These are phyloP conservation scores for Breynia disticha DNA, from an alignment of 441 rosid species.

Conservation along the genomic window DNA sequence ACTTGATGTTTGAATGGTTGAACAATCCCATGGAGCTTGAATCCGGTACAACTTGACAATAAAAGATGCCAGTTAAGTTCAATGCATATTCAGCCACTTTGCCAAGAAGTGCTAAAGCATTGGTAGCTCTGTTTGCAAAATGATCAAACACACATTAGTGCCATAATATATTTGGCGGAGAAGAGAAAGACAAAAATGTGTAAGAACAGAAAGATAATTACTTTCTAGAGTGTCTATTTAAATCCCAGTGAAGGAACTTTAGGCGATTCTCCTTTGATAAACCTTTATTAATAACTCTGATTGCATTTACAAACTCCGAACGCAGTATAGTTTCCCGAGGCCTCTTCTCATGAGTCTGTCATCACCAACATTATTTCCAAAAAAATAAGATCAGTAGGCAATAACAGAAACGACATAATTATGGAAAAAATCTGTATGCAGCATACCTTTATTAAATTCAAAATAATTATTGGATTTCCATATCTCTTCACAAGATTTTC, in stretches of 20 bases:
- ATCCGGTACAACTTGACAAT: slow-evolving; percentile 52
- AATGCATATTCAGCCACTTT: slow-evolving; percentile 78
- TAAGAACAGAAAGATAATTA: slow-evolving; percentile 18
- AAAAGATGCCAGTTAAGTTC: slow-evolving; percentile 73
- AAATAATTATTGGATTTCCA: slow-evolving; percentile 89
- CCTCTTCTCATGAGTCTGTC: slow-evolving; percentile 81
- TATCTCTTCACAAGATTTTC: slow-evolving; percentile 90
- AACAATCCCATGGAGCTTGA: slow-evolving; percentile 42
- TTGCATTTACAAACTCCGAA: slow-evolving; percentile 87
- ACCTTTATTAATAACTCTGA: slow-evolving; percentile 77
- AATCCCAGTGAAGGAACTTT: slow-evolving; percentile 85
- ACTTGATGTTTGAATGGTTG: slow-evolving; percentile 44
- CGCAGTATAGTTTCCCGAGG: slow-evolving; percentile 93
- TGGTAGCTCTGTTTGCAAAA: slow-evolving; percentile 52
- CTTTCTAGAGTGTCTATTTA: slow-evolving; percentile 78
- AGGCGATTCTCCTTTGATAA: slow-evolving; percentile 61
- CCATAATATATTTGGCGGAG: slow-evolving; percentile 3
- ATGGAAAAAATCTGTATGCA: slow-evolving; percentile 5
- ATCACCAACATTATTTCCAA: slow-evolving; percentile 12
- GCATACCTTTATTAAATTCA: slow-evolving; percentile 87
- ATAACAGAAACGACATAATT: background rate
- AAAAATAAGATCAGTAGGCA: slow-evolving; percentile 3
- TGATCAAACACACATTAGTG: background rate
- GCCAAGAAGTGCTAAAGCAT: slow-evolving; percentile 69
- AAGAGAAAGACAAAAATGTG: background rate